Evolutionary conservation across 2,329 filamentous ascomycete genomes (phyloP).

Genomic region (Gnomoniopsis sp.): DNA sequence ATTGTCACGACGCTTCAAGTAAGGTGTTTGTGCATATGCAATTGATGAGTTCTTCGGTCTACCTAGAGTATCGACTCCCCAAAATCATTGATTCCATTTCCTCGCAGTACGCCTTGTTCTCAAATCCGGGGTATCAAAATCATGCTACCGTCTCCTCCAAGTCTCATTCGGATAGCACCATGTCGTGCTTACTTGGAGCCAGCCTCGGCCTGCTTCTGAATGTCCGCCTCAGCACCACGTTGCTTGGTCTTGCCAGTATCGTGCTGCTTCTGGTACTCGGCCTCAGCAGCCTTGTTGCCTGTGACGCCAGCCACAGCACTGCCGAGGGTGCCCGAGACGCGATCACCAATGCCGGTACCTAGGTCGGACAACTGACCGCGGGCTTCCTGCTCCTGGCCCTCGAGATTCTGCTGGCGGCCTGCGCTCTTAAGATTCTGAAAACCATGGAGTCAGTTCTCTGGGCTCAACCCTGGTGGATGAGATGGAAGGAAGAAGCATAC

Average conservation of each 20-base stretch:
- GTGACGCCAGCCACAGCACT: constrained; percentile 68
- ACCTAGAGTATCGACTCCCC: too few relatives aligned
- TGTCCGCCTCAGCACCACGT: constrained; percentile 76
- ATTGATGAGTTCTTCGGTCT: too few relatives aligned
- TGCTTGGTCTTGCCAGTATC: constrained; percentile 78
- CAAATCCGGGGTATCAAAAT: constrained; percentile 16
- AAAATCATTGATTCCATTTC: too few relatives aligned
- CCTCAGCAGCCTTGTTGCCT: constrained; percentile 64
- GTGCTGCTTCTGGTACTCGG: constrained; percentile 65
- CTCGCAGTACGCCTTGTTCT: neutral
- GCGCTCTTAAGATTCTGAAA: constrained; percentile 62
- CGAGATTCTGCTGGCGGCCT: constrained; percentile 73
- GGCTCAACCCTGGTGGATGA: neutral
- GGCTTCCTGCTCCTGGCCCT: constrained; percentile 79
- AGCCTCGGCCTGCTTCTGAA: constrained; percentile 67
- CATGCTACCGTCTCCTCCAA: neutral
- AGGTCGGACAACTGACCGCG: constrained; percentile 77
- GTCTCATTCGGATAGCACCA: neutral
- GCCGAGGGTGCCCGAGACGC: constrained; percentile 70
- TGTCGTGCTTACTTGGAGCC: neutral
- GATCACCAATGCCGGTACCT: constrained; percentile 61
- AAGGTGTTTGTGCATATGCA: too few relatives aligned
- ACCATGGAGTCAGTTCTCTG: neutral
- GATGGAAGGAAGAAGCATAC: constrained; percentile 30
- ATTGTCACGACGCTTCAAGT: too few relatives aligned